phyloP scores from a whole-genome alignment of 768 basidiomycete species.

The Flagelloscypha sp. region DNA sequence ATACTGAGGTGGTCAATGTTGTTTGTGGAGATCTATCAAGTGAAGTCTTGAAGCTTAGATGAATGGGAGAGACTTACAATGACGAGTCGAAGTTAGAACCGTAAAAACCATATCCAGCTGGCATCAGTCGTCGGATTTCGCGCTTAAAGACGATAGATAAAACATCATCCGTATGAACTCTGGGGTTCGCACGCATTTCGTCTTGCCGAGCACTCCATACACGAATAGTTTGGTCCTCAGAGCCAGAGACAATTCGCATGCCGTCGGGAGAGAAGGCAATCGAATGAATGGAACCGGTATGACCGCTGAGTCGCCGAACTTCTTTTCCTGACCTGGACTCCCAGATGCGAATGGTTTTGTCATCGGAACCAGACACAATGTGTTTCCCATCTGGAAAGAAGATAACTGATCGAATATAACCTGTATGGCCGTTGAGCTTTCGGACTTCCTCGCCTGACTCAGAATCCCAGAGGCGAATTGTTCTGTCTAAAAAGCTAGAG shows the following conservation, averaged over 20 bases:
- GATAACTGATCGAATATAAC: constrained; percentile 16
- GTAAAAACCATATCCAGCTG: too few relatives aligned
- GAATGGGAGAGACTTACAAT: too few relatives aligned
- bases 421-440: constrained; percentile 5
- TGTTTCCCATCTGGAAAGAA: constrained; percentile 8
- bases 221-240: constrained; percentile 9
- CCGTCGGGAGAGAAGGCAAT: constrained; percentile 14
- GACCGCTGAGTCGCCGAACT: constrained; percentile 8
- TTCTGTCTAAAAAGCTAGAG: constrained; percentile 20
- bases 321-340: constrained; percentile 12
- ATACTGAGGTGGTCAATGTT: too few relatives aligned
- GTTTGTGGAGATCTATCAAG: too few relatives aligned
- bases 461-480: constrained; percentile 18
- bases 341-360: constrained; percentile 2
- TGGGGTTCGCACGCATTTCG: too few relatives aligned
- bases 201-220: constrained; percentile 14
- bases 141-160: too few relatives aligned
- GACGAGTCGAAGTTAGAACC: too few relatives aligned
- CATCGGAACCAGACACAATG: constrained; percentile 7
- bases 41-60: too few relatives aligned
- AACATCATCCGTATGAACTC: too few relatives aligned
- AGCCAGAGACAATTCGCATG: constrained; percentile 14
- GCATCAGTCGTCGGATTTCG: too few relatives aligned
- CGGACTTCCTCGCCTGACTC: constrained; percentile 1
- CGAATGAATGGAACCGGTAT: constrained; percentile 7